Conservation (phyloP, 345 rosid genomes). For the Citrus reticulata region DNA sequence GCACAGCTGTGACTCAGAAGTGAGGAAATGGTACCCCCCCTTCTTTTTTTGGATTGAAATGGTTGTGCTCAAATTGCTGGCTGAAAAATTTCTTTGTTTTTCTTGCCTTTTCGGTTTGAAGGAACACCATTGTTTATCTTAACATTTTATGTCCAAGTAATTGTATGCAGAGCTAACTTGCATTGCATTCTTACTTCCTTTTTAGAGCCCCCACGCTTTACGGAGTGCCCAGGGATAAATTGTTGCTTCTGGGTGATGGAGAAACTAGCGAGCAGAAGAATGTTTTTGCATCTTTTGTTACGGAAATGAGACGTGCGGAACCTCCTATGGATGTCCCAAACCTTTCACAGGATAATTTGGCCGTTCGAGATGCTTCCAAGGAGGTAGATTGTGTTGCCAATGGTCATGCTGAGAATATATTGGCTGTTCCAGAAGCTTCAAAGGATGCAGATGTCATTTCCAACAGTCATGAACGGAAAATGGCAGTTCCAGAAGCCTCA, state of each 20-base stretch:
- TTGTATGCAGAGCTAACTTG: neutral
- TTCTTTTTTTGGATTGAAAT: neutral
- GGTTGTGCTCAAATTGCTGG: neutral
- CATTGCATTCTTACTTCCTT: conserved; percentile 16
- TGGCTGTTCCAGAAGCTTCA: conserved; percentile 17
- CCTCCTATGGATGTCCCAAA: conserved; percentile 33
- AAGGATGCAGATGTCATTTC: conserved; percentile 19
- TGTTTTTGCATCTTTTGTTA: conserved; percentile 40
- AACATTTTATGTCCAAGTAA: neutral
- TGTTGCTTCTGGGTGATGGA: conserved; percentile 44
- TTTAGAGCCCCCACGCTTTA: conserved; percentile 79
- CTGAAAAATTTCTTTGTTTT: neutral
- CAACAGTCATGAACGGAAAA: conserved; percentile 16
- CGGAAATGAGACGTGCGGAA: conserved; percentile 43
- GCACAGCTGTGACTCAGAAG: neutral
- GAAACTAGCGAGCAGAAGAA: conserved; percentile 59
- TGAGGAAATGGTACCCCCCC: neutral
- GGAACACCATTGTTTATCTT: neutral
- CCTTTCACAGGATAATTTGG: conserved; percentile 26
- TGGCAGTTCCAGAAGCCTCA: conserved; percentile 20
- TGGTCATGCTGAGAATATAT: neutral
- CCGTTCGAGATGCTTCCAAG: conserved; percentile 37
- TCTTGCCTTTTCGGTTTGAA: neutral
- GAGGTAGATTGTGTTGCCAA: conserved; percentile 13
- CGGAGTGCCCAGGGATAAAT: conserved; percentile 78